phyloP scores from a whole-genome alignment of 1,284 basidiomycete species.

The Flammula alnicola region DNA sequence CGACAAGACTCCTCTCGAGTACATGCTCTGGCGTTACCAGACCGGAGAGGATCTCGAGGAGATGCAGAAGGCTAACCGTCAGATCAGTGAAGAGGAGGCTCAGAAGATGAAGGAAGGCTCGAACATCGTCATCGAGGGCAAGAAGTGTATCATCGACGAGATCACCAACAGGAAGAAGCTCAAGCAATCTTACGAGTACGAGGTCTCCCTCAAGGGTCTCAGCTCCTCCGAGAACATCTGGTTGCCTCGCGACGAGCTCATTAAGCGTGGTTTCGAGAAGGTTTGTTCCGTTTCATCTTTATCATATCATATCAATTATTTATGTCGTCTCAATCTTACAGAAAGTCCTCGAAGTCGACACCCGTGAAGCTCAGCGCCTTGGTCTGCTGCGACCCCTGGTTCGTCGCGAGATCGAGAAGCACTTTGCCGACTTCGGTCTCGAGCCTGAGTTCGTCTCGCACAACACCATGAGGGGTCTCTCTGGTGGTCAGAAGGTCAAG shows the following conservation, averaged over 20 bases:
- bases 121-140: slow-evolving; percentile 86
- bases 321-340: slow-evolving; percentile 28
- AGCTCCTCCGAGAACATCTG: slow-evolving; percentile 96
- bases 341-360: slow-evolving; percentile 97
- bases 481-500: slow-evolving; percentile 99
- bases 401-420: slow-evolving; percentile 97
- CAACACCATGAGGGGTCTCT: slow-evolving; percentile 97
- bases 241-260: slow-evolving; percentile 93
- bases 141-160: slow-evolving; percentile 95
- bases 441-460: slow-evolving; percentile 97
- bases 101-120: slow-evolving; percentile 98
- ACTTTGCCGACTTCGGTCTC: slow-evolving; percentile 96
- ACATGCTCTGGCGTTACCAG: slow-evolving; percentile 99
- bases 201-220: slow-evolving; percentile 91
- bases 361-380: slow-evolving; percentile 95
- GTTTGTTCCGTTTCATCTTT: slow-evolving; percentile 32
- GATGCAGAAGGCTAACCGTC: slow-evolving; percentile 88
- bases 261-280: slow-evolving; percentile 98
- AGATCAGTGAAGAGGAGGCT: slow-evolving; percentile 87
- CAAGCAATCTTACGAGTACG: slow-evolving; percentile 99
- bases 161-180: slow-evolving; percentile 93
- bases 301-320: slow-evolving; percentile 17
- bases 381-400: slow-evolving; percentile 96
- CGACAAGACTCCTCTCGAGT: slow-evolving; percentile 97
- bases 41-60: slow-evolving; percentile 98